Conservation (phyloP, 2,329 filamentous ascomycete genomes). For the Diplodia mutila region DNA sequence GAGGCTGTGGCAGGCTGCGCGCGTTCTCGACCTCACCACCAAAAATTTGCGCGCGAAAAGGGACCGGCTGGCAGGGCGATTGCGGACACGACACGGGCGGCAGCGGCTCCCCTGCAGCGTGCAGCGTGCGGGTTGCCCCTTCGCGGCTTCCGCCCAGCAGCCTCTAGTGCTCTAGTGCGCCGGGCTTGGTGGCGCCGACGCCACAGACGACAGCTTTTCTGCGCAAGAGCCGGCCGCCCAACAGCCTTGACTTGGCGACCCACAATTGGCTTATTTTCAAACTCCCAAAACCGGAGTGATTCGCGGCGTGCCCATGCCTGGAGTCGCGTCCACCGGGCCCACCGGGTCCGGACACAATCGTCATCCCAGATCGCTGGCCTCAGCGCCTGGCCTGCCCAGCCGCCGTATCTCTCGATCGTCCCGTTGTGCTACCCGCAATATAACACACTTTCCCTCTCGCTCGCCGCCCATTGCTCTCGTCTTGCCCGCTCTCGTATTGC, state of each 20-base stretch:
- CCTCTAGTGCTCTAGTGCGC: background rate
- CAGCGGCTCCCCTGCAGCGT: background rate
- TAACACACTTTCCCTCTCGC: constrained; percentile 1
- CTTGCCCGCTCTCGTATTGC: constrained; percentile 1
- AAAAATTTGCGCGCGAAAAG: constrained; percentile 20
- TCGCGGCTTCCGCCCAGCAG: background rate
- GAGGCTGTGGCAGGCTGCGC: background rate
- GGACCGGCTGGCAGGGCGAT: background rate
- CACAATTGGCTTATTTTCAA: constrained; percentile 21
- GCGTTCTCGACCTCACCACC: constrained; percentile 13
- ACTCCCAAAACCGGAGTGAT: constrained; percentile 9
- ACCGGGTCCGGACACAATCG: constrained; percentile 16
- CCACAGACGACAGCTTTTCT: constrained; percentile 19
- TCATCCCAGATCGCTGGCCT: constrained; percentile 23
- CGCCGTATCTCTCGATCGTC: constrained; percentile 24
- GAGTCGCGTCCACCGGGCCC: constrained; percentile 15
- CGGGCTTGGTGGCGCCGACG: background rate
- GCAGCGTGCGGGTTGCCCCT: background rate
- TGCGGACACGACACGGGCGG: background rate
- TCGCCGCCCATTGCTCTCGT: background rate
- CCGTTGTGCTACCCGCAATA: constrained; percentile 24
- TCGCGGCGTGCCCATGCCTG: constrained; percentile 6
- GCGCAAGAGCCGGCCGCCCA: background rate
- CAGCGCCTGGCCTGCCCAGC: constrained; percentile 15
- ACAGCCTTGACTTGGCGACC: constrained; percentile 18